phyloP scores from a whole-genome alignment of 306 rosid species.

The Quercus gilva region DNA sequence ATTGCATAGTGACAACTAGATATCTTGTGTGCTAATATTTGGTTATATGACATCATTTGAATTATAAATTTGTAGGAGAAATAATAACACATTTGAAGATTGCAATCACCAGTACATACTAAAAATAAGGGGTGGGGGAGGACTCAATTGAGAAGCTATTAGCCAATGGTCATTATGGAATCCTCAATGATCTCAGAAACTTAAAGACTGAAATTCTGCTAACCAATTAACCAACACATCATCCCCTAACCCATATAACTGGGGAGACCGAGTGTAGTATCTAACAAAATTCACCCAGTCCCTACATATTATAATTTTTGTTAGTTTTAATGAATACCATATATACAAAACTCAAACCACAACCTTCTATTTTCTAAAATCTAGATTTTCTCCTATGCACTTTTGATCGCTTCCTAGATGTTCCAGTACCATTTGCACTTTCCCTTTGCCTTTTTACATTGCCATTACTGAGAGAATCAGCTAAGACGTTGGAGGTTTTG shows the following conservation, averaged over 20 bases:
- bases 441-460: slow-evolving; percentile 45
- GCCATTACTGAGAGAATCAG: slow-evolving; percentile 54
- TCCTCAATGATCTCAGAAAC: background rate
- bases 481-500: slow-evolving; percentile 32
- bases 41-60: background rate
- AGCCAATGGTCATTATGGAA: background rate
- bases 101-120: background rate
- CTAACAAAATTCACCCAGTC: slow-evolving; percentile 97
- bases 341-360: slow-evolving; percentile 41
- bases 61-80: too few species aligned
- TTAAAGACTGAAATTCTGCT: background rate
- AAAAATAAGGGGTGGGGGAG: background rate
- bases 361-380: slow-evolving; percentile 30
- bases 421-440: slow-evolving; percentile 38
- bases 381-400: slow-evolving; percentile 50
- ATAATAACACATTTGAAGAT: too few species aligned
- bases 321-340: slow-evolving; percentile 29
- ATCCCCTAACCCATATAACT: slow-evolving; percentile 2
- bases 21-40: background rate
- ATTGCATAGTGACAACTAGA: too few species aligned
- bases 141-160: background rate
- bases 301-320: slow-evolving; percentile 16
- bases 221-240: background rate
- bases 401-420: slow-evolving; percentile 78
- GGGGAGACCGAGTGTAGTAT: slow-evolving; percentile 52